Evolutionary conservation across 257 asterid species (phyloP).

Genomic region (Gentiana straminea): DNA sequence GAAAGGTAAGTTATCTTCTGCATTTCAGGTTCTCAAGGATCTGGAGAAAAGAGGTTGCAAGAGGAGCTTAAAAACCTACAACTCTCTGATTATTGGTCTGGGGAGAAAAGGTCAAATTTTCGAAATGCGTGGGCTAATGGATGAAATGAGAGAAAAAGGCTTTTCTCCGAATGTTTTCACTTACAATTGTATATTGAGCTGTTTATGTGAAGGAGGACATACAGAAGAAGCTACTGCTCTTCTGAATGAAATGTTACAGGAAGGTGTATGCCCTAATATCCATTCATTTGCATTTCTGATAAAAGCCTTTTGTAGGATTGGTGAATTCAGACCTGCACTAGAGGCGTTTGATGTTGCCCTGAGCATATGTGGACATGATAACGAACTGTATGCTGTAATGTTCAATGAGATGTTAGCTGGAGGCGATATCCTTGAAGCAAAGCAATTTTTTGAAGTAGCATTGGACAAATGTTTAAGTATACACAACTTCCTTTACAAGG

Average conservation of each 20-base stretch:
- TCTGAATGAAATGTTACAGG: constrained; percentile 78
- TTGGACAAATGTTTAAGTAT: constrained; percentile 46
- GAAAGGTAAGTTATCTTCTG: constrained; percentile 78
- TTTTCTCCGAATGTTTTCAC: constrained; percentile 64
- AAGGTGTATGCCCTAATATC: constrained; percentile 51
- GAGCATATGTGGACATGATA: constrained; percentile 53
- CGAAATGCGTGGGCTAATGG: constrained; percentile 80
- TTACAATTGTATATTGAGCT: constrained; percentile 54
- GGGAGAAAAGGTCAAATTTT: constrained; percentile 63
- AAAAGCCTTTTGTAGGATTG: constrained; percentile 62
- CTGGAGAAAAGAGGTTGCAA: constrained; percentile 84
- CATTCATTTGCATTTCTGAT: constrained; percentile 54
- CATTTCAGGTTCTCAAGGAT: constrained; percentile 92
- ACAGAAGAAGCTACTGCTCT: constrained; percentile 71
- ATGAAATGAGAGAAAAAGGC: constrained; percentile 87
- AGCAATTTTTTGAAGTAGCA: constrained; percentile 57
- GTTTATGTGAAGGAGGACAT: constrained; percentile 62
- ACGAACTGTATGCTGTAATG: constrained; percentile 49
- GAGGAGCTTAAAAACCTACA: constrained; percentile 69
- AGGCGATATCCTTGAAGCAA: constrained; percentile 66
- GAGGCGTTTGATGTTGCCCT: constrained; percentile 59
- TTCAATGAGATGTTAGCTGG: constrained; percentile 72
- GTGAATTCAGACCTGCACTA: constrained; percentile 86
- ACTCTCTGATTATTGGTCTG: constrained; percentile 58
- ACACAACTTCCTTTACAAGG: constrained; percentile 49